Conservation (phyloP, 2,329 filamentous ascomycete species). For the Penicillium sp. region DNA sequence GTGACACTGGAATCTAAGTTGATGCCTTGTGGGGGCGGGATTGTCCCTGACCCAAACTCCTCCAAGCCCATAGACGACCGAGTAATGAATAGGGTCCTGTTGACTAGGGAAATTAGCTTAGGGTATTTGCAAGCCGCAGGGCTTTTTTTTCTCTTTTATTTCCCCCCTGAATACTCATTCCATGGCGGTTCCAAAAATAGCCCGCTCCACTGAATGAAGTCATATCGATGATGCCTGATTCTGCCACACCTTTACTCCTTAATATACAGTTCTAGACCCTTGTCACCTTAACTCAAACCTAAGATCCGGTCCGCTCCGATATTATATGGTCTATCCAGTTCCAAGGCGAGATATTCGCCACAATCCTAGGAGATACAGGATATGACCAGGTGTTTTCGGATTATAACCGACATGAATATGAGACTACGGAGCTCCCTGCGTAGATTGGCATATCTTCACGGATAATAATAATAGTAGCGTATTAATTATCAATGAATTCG, state of each 20-base stretch:
- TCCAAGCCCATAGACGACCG: too few species aligned
- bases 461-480: neutral
- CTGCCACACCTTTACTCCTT: neutral
- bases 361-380: too few species aligned
- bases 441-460: neutral
- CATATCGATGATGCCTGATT: neutral
- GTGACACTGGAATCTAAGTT: too few species aligned
- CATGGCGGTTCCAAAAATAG: constrained; percentile 10
- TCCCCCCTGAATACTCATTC: neutral
- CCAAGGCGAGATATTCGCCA: too few species aligned
- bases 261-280: neutral
- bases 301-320: too few species aligned
- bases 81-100: neutral
- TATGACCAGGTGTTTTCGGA: too few species aligned
- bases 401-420: too few species aligned
- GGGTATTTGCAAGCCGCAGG: neutral
- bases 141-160: neutral
- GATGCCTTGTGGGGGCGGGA: neutral
- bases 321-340: too few species aligned
- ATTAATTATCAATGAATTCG: neutral
- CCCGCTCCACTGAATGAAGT: constrained; percentile 4
- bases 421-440: too few species aligned
- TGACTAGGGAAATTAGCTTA: neutral
- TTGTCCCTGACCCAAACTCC: constrained; percentile 6
- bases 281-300: neutral